These are phyloP conservation scores for Breynia disticha DNA, from an alignment of 441 rosid species.

Conservation along the genomic window DNA sequence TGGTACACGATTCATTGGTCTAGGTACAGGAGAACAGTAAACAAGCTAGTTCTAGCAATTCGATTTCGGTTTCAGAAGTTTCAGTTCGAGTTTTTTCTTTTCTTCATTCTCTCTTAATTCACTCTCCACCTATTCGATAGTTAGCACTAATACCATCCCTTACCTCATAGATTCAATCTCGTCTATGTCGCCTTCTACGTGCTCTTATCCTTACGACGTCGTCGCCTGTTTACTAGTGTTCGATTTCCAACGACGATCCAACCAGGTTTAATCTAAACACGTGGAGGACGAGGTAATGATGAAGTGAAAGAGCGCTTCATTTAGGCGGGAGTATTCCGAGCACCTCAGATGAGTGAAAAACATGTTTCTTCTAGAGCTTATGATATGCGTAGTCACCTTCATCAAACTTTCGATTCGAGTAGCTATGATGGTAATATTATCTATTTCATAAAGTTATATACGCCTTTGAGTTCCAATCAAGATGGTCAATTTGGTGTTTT, in stretches of 20 bases:
- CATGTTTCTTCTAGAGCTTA: slow-evolving; percentile 94
- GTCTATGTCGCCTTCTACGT: slow-evolving; percentile 52
- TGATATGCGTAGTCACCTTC: slow-evolving; percentile 83
- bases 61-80: too few species aligned
- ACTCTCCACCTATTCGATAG: too few species aligned
- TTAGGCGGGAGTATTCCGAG: slow-evolving; percentile 90
- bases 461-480: too few species aligned
- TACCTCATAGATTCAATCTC: slow-evolving; percentile 56
- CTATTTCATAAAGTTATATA: too few species aligned
- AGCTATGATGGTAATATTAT: slow-evolving; percentile 69
- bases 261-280: slow-evolving; percentile 31
- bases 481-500: background rate
- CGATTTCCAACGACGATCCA: slow-evolving; percentile 18
- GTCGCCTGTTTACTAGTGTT: slow-evolving; percentile 26
- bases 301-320: slow-evolving; percentile 84
- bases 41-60: too few species aligned
- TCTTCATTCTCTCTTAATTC: too few species aligned
- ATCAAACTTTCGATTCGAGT: slow-evolving; percentile 76
- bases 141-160: too few species aligned
- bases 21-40: too few species aligned
- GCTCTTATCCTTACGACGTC: slow-evolving; percentile 24
- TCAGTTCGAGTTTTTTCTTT: too few species aligned
- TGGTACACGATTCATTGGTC: too few species aligned
- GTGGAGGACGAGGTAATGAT: slow-evolving; percentile 20
- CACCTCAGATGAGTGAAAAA: slow-evolving; percentile 70